Base-by-base conservation (phyloP, 805 yeast genomes). In the Lipomyces sp. region DNA sequence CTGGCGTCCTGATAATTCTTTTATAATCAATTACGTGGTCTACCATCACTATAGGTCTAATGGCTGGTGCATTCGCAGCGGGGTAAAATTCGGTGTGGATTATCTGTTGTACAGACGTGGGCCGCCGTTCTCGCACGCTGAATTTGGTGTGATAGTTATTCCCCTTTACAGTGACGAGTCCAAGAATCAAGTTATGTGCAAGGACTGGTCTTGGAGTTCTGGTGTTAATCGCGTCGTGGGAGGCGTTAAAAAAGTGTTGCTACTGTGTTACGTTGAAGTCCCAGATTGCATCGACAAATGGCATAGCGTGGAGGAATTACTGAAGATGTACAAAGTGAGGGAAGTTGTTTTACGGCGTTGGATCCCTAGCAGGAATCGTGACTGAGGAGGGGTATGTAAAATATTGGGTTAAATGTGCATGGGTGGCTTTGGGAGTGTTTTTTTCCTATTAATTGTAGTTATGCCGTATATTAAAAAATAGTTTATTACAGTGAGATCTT, bases 51-150 rank as follows among this genome's bases (percentile, higher is more conserved):
- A 87, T 77, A 83, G 96, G 61, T 87, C 97, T 0, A 82, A 86
- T 33, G 98, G 98, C 0, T 95, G 98, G 98, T 94, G 98, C 80
- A 95, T 89, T 2, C 82, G 96, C 65, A 85, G 93, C 0, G 99
- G 98, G 0, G 85, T 92, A 64, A 95, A 95, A 77, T 95, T 95
- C 77, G 97, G 97, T 1, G 84, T 90, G n/a, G 96, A 93, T 73
- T 89, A 81, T 77, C 78, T 95, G 7, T 80, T 95, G 4, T 95
- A 95, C 76, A 86, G 88, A 62, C 81, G 94, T 65, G 99, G 99
- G 0, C 99, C 98, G 7, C 98, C 98, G 1, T 92, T 93, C 76
- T 86, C 89, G 60, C 99, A 95, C 76, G 98, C 99, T 0, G 97
- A 92, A 75, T 90, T 86, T 76, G 90, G 94, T 5, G 79, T 91